Evolutionary conservation across 805 yeast genomes (phyloP).

Genomic region (Brettanomyces sp.): DNA sequence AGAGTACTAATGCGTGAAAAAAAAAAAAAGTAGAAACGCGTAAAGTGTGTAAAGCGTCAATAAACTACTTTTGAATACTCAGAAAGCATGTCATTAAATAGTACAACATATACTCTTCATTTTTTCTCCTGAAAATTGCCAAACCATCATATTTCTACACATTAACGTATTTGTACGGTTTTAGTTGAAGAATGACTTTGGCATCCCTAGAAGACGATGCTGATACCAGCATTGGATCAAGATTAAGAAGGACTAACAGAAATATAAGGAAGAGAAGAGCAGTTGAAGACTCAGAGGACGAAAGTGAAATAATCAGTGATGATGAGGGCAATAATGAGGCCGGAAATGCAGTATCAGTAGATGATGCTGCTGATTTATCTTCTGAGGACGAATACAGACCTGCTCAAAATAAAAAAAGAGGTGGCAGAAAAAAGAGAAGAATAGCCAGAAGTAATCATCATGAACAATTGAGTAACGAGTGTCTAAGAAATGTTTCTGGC

Average conservation of each 20-base stretch:
- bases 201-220: neutral
- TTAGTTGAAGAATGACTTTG: neutral
- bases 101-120: too few species aligned
- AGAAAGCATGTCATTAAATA: too few species aligned
- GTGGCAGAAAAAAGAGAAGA: slow-evolving; percentile 2
- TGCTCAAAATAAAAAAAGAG: neutral
- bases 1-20: too few species aligned
- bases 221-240: neutral
- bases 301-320: neutral
- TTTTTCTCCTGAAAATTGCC: too few species aligned
- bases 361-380: neutral
- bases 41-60: too few species aligned
- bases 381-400: neutral
- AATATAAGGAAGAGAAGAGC: too few species aligned
- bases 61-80: too few species aligned
- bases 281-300: slow-evolving; percentile 1
- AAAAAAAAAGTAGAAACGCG: too few species aligned
- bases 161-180: too few species aligned
- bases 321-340: too few species aligned
- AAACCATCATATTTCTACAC: too few species aligned
- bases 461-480: neutral
- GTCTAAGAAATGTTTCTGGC: slow-evolving; percentile 1
- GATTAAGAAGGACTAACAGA: neutral
- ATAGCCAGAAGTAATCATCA: neutral
- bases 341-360: too few species aligned